phyloP scores from a whole-genome alignment of 73 alveolate species.

The Uronychia binucleata region DNA sequence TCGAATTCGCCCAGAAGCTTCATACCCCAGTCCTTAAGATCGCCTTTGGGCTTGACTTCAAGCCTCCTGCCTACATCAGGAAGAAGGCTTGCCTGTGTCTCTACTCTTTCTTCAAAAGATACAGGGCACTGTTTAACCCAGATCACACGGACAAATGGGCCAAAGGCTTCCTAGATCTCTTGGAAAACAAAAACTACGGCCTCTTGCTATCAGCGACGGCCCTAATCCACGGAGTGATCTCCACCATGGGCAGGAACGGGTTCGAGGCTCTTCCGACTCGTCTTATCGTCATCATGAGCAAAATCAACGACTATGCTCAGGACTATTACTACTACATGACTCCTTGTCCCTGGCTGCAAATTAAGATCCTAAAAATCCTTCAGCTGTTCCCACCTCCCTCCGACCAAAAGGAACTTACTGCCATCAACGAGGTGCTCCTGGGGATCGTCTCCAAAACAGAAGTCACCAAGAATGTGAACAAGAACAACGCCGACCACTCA shows the following conservation, averaged over 20 bases:
- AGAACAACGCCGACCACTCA: conserved; percentile 97
- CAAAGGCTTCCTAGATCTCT: conserved; percentile 71
- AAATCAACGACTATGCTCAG: conserved; percentile 84
- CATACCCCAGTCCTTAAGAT: conserved; percentile 84
- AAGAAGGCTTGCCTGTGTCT: conserved; percentile 95
- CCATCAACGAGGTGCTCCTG: conserved; percentile 83
- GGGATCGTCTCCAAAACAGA: conserved; percentile 89
- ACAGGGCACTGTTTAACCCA: conserved; percentile 76
- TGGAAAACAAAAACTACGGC: conserved; percentile 77
- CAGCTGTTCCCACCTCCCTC: conserved; percentile 93
- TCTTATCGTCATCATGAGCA: conserved; percentile 74
- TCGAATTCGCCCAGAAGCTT: conserved; percentile 81
- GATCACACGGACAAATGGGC: conserved; percentile 54
- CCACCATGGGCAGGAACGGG: conserved; percentile 81
- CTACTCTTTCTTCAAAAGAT: conserved; percentile 87
- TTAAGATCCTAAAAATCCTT: conserved; percentile 87
- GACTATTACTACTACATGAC: conserved; percentile 96
- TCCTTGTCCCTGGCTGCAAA: conserved; percentile 98
- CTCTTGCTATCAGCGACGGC: conserved; percentile 83
- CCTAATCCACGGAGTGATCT: conserved; percentile 70
- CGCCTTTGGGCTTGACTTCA: conserved; percentile 78
- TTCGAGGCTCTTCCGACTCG: conserved; percentile 84
- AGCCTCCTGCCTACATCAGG: conserved; percentile 81
- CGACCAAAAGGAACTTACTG: conserved; percentile 63
- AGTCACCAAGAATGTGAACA: conserved; percentile 95